A percentile compares a stretch with the other conserved stretches of the same genome.
phyloP scores from a whole-genome alignment of 805 yeast genomes.

The Pichia cephalocereana region DNA sequence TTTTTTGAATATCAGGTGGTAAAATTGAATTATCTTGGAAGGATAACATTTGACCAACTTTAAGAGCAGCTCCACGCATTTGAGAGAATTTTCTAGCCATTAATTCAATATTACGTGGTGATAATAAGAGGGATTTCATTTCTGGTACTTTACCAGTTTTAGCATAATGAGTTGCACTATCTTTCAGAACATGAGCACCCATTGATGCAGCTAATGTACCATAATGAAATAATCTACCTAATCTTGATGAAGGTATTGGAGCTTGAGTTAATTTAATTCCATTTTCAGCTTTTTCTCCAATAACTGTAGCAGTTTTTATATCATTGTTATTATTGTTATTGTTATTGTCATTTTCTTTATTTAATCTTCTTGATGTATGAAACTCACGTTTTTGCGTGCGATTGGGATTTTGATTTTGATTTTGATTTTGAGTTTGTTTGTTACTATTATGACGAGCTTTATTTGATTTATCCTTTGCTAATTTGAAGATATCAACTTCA shows the following conservation, averaged over 20 bases:
- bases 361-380: constrained; percentile 4
- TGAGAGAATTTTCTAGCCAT: constrained; percentile 80
- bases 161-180: constrained; percentile 62
- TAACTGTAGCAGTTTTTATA: constrained; percentile 1
- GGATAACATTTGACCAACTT: constrained; percentile 93
- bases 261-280: constrained; percentile 47
- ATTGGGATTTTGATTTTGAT: background rate
- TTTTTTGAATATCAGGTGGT: constrained; percentile 76
- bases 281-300: constrained; percentile 28
- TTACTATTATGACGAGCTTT: constrained; percentile 4
- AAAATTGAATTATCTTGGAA: constrained; percentile 84
- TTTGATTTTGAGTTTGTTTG: too few relatives aligned
- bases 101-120: constrained; percentile 77
- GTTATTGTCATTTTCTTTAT: background rate
- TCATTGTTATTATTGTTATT: background rate
- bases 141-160: constrained; percentile 35
- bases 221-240: constrained; percentile 88
- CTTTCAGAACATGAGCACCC: constrained; percentile 74
- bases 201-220: constrained; percentile 89
- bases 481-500: constrained; percentile 24
- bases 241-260: constrained; percentile 76
- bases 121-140: constrained; percentile 53
- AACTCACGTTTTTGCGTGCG: constrained; percentile 8
- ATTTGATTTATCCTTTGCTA: constrained; percentile 26
- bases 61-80: constrained; percentile 99